phyloP scores from a whole-genome alignment of 768 basidiomycete species.

The Mycena galericulata region DNA sequence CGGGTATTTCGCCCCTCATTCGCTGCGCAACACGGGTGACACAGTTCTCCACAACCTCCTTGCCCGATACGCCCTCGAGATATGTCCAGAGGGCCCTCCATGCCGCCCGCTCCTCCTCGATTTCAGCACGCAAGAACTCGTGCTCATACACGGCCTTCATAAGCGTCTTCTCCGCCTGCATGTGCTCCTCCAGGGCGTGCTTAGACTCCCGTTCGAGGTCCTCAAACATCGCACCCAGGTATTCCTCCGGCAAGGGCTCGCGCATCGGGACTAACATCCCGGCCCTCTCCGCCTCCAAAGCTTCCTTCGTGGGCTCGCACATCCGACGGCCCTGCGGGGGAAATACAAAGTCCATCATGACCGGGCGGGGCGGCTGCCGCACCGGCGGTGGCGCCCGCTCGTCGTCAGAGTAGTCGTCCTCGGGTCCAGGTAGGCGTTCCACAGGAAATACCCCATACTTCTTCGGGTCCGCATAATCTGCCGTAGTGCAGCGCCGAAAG shows the following conservation, averaged over 20 bases:
- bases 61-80: slow-evolving; percentile 1
- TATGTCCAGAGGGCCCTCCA: slow-evolving; percentile 20
- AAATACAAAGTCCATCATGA: slow-evolving; percentile 14
- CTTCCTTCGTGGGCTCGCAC: not conserved
- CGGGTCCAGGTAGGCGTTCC: slow-evolving; percentile 3
- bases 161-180: slow-evolving; percentile 9
- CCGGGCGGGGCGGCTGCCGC: not conserved
- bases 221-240: slow-evolving; percentile 15
- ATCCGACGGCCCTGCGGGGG: not conserved
- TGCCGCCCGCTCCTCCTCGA: slow-evolving; percentile 4
- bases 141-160: slow-evolving; percentile 17
- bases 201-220: slow-evolving; percentile 16
- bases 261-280: not conserved
- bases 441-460: not conserved
- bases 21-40: not conserved
- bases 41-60: not conserved
- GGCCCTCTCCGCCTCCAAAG: not conserved
- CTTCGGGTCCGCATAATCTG: not conserved
- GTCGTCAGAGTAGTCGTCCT: slow-evolving; percentile 19
- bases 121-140: slow-evolving; percentile 1
- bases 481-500: not conserved
- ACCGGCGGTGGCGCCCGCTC: not conserved
- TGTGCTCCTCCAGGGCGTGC: not conserved
- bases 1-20: not conserved
- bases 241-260: not conserved